Evolutionary conservation across 2,329 filamentous ascomycete genomes (phyloP).

Genomic region (Colletotrichum aenigma): DNA sequence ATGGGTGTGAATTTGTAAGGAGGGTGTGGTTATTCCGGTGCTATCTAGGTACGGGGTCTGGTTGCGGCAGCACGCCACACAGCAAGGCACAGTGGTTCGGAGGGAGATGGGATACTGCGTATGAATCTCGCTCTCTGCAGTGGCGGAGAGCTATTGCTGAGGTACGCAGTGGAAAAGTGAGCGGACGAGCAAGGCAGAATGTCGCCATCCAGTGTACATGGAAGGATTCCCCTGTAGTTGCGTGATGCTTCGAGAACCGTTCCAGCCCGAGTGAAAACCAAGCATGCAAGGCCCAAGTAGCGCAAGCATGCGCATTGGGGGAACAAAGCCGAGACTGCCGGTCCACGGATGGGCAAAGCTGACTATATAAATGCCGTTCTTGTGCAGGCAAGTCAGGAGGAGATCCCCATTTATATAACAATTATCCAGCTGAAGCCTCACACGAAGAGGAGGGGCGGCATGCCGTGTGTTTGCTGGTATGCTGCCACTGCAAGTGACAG

Average conservation of each 20-base stretch:
- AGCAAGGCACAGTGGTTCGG: neutral
- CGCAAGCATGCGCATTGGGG: neutral
- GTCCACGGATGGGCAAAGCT: neutral
- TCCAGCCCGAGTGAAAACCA: neutral
- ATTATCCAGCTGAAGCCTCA: neutral
- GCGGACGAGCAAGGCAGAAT: neutral
- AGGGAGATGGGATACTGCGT: neutral
- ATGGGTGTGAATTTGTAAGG: neutral
- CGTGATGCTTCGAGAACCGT: slow-evolving; percentile 8
- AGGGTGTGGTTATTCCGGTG: neutral
- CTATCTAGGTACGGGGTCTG: neutral
- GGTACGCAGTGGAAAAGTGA: neutral
- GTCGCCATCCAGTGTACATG: slow-evolving; percentile 3
- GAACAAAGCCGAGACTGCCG: neutral
- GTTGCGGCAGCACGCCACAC: neutral
- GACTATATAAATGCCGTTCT: neutral
- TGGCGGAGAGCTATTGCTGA: neutral
- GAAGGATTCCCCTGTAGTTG: slow-evolving; percentile 8
- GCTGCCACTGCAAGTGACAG: neutral
- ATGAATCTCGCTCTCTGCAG: neutral
- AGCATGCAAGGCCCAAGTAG: neutral
- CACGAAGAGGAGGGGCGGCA: neutral
- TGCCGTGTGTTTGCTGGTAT: neutral
- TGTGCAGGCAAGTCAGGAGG: neutral
- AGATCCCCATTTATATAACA: neutral